Conservation (phyloP, 805 yeast genomes). For the Candida koratica region DNA sequence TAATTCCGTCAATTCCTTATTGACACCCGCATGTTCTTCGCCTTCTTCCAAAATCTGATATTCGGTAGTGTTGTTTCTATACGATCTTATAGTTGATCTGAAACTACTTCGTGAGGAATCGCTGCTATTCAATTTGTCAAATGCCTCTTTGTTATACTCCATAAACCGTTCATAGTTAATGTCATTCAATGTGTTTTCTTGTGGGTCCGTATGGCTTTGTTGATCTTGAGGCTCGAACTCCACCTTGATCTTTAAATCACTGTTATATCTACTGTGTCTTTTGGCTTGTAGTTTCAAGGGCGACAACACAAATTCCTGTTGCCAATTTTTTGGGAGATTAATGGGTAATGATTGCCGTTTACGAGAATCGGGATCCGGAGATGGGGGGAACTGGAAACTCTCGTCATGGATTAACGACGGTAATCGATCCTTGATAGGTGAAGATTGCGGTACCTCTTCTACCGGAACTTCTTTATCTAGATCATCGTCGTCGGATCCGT, state of each 20-base stretch:
- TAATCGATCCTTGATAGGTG: slow-evolving; percentile 18
- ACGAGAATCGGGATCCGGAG: slow-evolving; percentile 28
- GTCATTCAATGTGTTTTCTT: slow-evolving; percentile 1
- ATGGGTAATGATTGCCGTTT: slow-evolving; percentile 37
- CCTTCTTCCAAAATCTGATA: slow-evolving; percentile 18
- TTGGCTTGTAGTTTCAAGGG: slow-evolving; percentile 36
- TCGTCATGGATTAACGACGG: slow-evolving; percentile 15
- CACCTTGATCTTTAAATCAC: slow-evolving; percentile 41
- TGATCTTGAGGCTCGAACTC: slow-evolving; percentile 32
- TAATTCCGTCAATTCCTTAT: slow-evolving; percentile 43
- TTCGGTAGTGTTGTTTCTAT: slow-evolving; percentile 5
- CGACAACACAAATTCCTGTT: slow-evolving; percentile 36
- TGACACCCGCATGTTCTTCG: slow-evolving; percentile 5
- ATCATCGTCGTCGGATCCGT: slow-evolving; percentile 5
- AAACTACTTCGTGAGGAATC: slow-evolving; percentile 1
- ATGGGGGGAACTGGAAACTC: slow-evolving; percentile 26
- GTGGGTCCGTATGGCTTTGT: slow-evolving; percentile 1
- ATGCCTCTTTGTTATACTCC: slow-evolving; percentile 8
- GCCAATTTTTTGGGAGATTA: slow-evolving; percentile 30
- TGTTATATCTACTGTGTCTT: slow-evolving; percentile 37
- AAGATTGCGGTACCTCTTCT: slow-evolving; percentile 16
- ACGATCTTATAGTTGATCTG: slow-evolving; percentile 1
- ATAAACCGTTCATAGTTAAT: slow-evolving; percentile 2
- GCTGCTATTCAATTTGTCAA: slow-evolving; percentile 9
- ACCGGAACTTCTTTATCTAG: slow-evolving; percentile 7